Evolutionary conservation across 169 alveolate species (phyloP).

Genomic region (Plasmodium coatneyi): DNA sequence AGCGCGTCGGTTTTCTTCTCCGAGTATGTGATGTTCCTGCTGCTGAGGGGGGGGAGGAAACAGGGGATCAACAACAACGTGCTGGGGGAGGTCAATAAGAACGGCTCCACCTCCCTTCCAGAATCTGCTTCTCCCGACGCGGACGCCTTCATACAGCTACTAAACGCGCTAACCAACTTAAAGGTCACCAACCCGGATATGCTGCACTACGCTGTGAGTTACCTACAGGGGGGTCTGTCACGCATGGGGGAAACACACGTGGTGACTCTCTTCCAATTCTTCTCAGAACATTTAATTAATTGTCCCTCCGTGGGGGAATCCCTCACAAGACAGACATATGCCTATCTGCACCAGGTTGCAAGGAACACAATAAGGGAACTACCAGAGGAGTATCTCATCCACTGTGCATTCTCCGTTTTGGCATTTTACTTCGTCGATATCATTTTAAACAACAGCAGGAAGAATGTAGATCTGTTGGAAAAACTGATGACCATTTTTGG

Average conservation of each 20-base stretch:
- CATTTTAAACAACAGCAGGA: constrained; percentile 3
- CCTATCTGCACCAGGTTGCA: not conserved
- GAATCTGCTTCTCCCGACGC: not conserved
- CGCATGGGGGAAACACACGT: constrained; percentile 14
- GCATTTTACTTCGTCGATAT: constrained; percentile 32
- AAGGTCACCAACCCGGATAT: constrained; percentile 30
- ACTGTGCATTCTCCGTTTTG: constrained; percentile 25
- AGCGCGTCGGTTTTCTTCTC: not conserved
- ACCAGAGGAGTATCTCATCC: constrained; percentile 18
- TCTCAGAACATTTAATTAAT: constrained; percentile 29
- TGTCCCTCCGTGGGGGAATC: not conserved
- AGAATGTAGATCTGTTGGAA: constrained; percentile 28
- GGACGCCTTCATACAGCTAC: constrained; percentile 21
- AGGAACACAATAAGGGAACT: constrained; percentile 1
- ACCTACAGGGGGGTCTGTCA: not conserved
- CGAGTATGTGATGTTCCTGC: constrained; percentile 12
- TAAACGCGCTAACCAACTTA: constrained; percentile 32
- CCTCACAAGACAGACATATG: not conserved
- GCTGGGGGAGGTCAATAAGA: not conserved
- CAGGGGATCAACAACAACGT: not conserved
- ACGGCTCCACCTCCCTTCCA: not conserved
- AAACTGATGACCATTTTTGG: constrained; percentile 17
- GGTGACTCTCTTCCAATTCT: constrained; percentile 34
- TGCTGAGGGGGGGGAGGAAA: not conserved
- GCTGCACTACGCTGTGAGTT: constrained; percentile 13